Evolutionary conservation across 1,284 basidiomycete species (phyloP), one percentile per base, ranked within the genome.

Genomic region (Cutaneotrichosporon cutaneum): DNA sequence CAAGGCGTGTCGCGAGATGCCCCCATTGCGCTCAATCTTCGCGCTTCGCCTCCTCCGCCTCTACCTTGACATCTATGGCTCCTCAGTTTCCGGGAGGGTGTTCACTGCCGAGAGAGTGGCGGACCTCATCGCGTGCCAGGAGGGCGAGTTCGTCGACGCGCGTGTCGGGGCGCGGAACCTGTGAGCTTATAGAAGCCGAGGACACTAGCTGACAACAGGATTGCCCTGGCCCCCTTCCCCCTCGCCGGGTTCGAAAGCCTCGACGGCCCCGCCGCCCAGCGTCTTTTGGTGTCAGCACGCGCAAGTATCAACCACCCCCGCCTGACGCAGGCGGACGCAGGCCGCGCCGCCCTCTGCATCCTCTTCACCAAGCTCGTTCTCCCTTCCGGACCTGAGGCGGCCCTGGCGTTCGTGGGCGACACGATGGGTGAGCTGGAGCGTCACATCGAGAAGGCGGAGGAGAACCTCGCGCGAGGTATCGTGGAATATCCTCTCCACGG

Each of bases 291-390:
- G 0, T 71, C 72, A 0, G 74, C 77, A 0, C 61, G 69, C 9
- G 50, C 50, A 0, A 71, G 72, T 2, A 60, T 79, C 57, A 69
- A 73, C 39, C 72, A 76, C n/a, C 73, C 76, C 0, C 70, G 77
- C 13, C 72, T 71, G 54, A 77, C 75, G 0, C 75, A 79, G 63
- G 77, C 77, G 2, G 78, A 80, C 55, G 77, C 78, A 0, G 78
- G 77, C 14, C 73, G 72, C 22, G 65, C 77, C 0, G 69, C 72
- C 0, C 65, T 78, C 21, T 72, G 73, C 32, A 72, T 79, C 14
- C 42, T 76, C 13, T 75, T 76, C 63, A 69, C 70, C 26, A 72
- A 68, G 58, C 54, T 74, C 2, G 63, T 72, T 1, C 54, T 61
- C 35, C 55, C 62, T 1, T 16, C 57, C 3, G 67, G 69, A 27